phyloP scores from a whole-genome alignment of 2,329 filamentous ascomycete species.

The Cladosporium sp. region DNA sequence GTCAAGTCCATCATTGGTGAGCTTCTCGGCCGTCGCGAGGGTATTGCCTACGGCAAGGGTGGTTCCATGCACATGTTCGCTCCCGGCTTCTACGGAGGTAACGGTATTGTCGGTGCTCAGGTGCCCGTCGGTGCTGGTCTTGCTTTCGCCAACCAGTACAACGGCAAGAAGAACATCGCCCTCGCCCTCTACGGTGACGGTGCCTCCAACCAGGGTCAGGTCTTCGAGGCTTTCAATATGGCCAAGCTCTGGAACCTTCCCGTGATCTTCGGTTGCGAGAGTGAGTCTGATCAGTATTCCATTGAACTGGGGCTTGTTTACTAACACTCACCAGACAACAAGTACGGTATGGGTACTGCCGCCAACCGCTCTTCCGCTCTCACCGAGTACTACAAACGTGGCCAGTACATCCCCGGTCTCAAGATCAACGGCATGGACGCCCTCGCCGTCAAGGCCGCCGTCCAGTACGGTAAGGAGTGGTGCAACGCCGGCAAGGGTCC shows the following conservation, averaged over 20 bases:
- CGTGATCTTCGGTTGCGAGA: slow-evolving; percentile 95
- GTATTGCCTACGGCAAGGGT: slow-evolving; percentile 98
- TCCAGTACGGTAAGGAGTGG: slow-evolving; percentile 89
- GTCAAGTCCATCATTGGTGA: slow-evolving; percentile 94
- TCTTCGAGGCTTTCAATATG: slow-evolving; percentile 99
- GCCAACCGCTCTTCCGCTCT: slow-evolving; percentile 89
- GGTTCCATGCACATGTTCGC: slow-evolving; percentile 99
- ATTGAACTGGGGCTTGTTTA: background rate
- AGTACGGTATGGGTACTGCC: slow-evolving; percentile 99
- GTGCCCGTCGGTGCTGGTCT: slow-evolving; percentile 95
- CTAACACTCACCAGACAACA: slow-evolving; percentile 71
- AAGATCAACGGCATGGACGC: slow-evolving; percentile 99
- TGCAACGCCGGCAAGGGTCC: slow-evolving; percentile 80
- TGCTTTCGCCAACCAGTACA: slow-evolving; percentile 96
- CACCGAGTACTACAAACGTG: slow-evolving; percentile 99
- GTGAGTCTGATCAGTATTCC: slow-evolving; percentile 53
- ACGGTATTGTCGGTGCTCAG: slow-evolving; percentile 98
- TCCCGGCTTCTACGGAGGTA: slow-evolving; percentile 95
- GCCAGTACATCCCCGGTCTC: slow-evolving; percentile 97
- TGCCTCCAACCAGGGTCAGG: slow-evolving; percentile 98
- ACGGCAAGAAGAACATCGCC: slow-evolving; percentile 76
- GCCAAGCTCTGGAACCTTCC: slow-evolving; percentile 98
- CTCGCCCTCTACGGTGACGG: slow-evolving; percentile 80
- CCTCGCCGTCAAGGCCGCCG: slow-evolving; percentile 93
- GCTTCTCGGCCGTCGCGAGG: slow-evolving; percentile 88